Evolutionary conservation across 225 moss, liverwort and hornwort genomes (phyloP).

Genomic region (Physcomitrium patens): DNA sequence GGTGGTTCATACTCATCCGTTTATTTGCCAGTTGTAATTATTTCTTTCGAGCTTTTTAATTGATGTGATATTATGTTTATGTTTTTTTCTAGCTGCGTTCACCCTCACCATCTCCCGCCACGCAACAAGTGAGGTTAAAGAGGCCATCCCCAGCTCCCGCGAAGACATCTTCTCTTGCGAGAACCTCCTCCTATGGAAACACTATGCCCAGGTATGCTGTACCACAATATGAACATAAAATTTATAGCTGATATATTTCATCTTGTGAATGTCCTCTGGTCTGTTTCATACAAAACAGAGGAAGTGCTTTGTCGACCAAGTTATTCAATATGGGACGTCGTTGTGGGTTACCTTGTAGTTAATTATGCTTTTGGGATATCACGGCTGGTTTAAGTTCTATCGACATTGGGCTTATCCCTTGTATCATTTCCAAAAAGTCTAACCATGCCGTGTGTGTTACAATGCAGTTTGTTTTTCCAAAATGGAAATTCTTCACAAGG

Average conservation of each 20-base stretch:
- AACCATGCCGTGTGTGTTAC: conserved; percentile 15
- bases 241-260: conserved; percentile 4
- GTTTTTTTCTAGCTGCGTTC: conserved; percentile 46
- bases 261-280: background rate
- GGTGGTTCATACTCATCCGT: background rate
- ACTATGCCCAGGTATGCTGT: conserved; percentile 80
- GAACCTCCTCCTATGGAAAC: conserved; percentile 61
- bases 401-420: conserved; percentile 1
- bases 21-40: background rate
- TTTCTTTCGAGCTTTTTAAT: background rate
- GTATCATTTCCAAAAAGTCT: background rate
- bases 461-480: conserved; percentile 86
- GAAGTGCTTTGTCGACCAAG: background rate
- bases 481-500: conserved; percentile 64
- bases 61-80: conserved; percentile 23
- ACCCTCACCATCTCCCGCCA: conserved; percentile 43
- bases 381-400: background rate
- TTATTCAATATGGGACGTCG: background rate
- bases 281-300: conserved; percentile 25
- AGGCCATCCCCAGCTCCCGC: conserved; percentile 43
- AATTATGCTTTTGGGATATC: background rate
- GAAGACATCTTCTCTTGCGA: conserved; percentile 37
- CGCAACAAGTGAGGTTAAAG: conserved; percentile 55
- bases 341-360: background rate
- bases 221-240: conserved; percentile 6